Evolutionary conservation across 371 early-diverging fungal species (phyloP), one percentile per base, ranked within the genome.

Genomic region (Syncephalastrum racemosum): DNA sequence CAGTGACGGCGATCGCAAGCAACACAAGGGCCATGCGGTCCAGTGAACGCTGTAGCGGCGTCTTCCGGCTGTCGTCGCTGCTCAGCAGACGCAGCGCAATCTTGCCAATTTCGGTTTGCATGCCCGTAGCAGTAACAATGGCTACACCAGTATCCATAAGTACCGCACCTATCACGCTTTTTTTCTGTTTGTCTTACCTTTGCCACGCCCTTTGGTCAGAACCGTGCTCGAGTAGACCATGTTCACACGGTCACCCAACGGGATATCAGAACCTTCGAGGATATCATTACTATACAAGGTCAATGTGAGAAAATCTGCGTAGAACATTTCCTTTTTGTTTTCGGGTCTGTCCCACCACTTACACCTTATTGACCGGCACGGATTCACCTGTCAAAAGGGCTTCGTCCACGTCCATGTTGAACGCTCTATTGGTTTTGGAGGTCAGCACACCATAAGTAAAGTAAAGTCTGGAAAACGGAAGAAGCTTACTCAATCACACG

Each of bases 351-450:
- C 19, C 20, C 14, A 5, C 40, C 40, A 56, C 64, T 63, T 66
- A 59, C 57, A 63, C 74, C 69, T 92, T 93, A 57, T 77, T 66
- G n/a, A 88, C 79, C 15, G 90, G 86, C 14, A 90, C 70, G 14
- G 85, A 75, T 66, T 93, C 92, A 52, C 93, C 94, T 0, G 92
- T 95, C 51, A 95, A 67, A 31, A 94, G 80, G 13, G 91, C 88
- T 74, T 94, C 96, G 64, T 94, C 88, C 8, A 93, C 75, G 60
- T 94, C 92, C 62, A 96, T 84, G 61, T 95, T 92, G 45, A 92
- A 80, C 4, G 79, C 62, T 56, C 75, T 75, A 57, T 42, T 31
- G 5, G 10, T 31, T 10, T 2, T 5, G n/a, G n/a, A 52, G 24
- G 4, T 20, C 39, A 14, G 20, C 4, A 15, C 5, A 51, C n/a